A percentile compares a stretch with the other conserved stretches of the same genome.
phyloP scores from a whole-genome alignment of 768 basidiomycete species.

The Lactifluus hygrophoroides region DNA sequence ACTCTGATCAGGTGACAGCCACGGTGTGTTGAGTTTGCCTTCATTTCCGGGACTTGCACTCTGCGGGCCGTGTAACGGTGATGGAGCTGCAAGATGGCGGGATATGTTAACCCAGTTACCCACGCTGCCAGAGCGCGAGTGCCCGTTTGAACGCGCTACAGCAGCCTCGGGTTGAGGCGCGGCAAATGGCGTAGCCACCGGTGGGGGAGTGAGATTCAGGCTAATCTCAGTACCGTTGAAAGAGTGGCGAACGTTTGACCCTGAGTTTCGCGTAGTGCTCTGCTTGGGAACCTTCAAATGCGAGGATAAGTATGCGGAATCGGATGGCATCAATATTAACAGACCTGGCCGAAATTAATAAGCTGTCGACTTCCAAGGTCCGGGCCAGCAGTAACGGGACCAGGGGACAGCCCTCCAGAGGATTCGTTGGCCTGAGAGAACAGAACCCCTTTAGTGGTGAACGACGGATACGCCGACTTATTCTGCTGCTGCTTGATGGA shows the following conservation, averaged over 20 bases:
- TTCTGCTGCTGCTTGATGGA: slow-evolving; percentile 59
- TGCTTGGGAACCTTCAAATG: slow-evolving; percentile 29
- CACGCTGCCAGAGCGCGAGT: slow-evolving; percentile 71
- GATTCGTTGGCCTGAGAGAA: slow-evolving; percentile 52
- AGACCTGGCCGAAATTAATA: slow-evolving; percentile 63
- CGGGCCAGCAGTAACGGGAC: slow-evolving; percentile 77
- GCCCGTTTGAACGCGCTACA: slow-evolving; percentile 45
- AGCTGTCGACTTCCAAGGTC: slow-evolving; percentile 76
- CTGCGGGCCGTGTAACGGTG: slow-evolving; percentile 40
- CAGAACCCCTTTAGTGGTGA: slow-evolving; percentile 42
- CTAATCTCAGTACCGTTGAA: slow-evolving; percentile 65
- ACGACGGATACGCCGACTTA: slow-evolving; percentile 75
- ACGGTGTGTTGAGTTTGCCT: slow-evolving; percentile 47
- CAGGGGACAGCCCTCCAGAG: slow-evolving; percentile 56
- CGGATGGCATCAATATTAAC: slow-evolving; percentile 17
- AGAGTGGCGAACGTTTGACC: slow-evolving; percentile 54
- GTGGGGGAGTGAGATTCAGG: slow-evolving; percentile 48
- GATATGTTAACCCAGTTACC: slow-evolving; percentile 69
- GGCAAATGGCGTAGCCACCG: slow-evolving; percentile 39
- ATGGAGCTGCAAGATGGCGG: slow-evolving; percentile 41
- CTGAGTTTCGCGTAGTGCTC: slow-evolving; percentile 34
- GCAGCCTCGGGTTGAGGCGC: slow-evolving; percentile 33
- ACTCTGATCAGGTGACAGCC: slow-evolving; percentile 37
- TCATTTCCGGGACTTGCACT: slow-evolving; percentile 52
- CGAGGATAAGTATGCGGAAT: slow-evolving; percentile 5